Base-by-base conservation (phyloP, 805 yeast species). In the Ogataea ganodermae region DNA sequence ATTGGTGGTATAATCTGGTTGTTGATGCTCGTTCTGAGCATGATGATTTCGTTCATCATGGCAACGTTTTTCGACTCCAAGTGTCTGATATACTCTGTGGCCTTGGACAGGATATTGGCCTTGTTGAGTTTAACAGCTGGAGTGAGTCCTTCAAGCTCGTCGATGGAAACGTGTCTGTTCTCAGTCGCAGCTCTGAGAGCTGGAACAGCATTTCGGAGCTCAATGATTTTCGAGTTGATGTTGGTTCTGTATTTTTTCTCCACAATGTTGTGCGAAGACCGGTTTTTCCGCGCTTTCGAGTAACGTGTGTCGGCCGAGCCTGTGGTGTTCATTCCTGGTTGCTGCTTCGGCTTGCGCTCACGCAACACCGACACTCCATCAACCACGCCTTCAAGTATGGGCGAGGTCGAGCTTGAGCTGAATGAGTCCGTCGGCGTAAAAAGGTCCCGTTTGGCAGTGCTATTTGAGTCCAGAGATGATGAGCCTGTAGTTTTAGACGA, bases 181-280 rank as follows among this genome's bases (percentile, higher is more conserved):
- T 71, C 73, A 14, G 72, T 66, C 6, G 84, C 84, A 31, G 84
- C 80, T 56, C 89, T 74, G 44, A 88, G 71, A 2, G 94, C 69
- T 3, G 96, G 96, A 14, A 88, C 95, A 2, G 89, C 84, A 56
- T 86, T 86, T 60, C 89, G 72, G 26, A 87, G 74, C 36, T 83
- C 84, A 27, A 78, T 55, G 39, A 87, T 86, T 63, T 83, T 84
- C 45, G 84, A 73, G 59, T 86, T 87, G 55, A 87, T 84, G 59
- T 87, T 86, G 17, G 87, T 83, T 56, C 95, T 68, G 66, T 88
- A 88, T 60, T 85, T 83, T 67, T 86, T 86, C 62, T 88, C 95
- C 55, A 87, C 83, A 73, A 85, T 80, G 60, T 86, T 87, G 67
- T 87, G 95, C 6, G 88, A 77, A 1, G 83, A 74, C 65, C 84